These are phyloP conservation scores for Microdochium paspali DNA, from an alignment of 2,329 filamentous ascomycete species.

Conservation along the genomic window DNA sequence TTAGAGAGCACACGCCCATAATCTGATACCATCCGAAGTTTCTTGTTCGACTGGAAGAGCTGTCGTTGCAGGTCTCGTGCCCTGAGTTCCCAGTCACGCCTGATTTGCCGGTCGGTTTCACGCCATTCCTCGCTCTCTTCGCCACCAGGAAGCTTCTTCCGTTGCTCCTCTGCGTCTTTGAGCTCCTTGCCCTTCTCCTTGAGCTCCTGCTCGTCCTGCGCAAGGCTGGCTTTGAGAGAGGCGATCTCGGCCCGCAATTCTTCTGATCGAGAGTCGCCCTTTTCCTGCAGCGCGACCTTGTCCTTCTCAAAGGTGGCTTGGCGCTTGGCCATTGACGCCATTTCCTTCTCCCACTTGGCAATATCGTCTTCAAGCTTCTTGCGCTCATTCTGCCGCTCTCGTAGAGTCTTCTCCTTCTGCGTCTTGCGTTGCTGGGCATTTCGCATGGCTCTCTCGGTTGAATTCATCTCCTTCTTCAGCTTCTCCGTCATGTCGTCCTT, in stretches of 20 bases:
- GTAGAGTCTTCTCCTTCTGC: constrained; percentile 65
- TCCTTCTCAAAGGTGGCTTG: constrained; percentile 44
- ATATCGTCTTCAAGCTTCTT: constrained; percentile 63
- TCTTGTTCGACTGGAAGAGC: constrained; percentile 36
- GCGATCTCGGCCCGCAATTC: constrained; percentile 45
- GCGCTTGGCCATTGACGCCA: constrained; percentile 48
- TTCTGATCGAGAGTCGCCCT: constrained; percentile 40
- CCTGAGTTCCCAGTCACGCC: constrained; percentile 45
- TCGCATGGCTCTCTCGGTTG: constrained; percentile 73
- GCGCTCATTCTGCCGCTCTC: constrained; percentile 59
- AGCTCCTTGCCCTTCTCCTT: constrained; percentile 62
- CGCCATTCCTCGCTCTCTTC: constrained; percentile 50
- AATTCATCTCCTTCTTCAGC: constrained; percentile 70
- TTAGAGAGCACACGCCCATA: constrained; percentile 36
- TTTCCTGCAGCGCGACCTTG: constrained; percentile 37
- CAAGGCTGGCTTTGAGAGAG: constrained; percentile 54
- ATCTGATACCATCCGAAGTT: constrained; percentile 34
- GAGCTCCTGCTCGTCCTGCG: constrained; percentile 61
- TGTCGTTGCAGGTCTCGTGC: constrained; percentile 43
- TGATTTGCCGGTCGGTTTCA: constrained; percentile 39
- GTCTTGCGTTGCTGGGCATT: constrained; percentile 68
- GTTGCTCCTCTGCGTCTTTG: constrained; percentile 63
- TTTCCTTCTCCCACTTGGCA: constrained; percentile 56
- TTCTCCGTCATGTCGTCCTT: constrained; percentile 87
- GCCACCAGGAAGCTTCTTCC: constrained; percentile 53